A percentile compares a stretch with the other conserved stretches of the same genome.
These are phyloP conservation scores for Plasmodium billcollinsi DNA, from an alignment of 169 alveolate genomes.

Conservation along the genomic window DNA sequence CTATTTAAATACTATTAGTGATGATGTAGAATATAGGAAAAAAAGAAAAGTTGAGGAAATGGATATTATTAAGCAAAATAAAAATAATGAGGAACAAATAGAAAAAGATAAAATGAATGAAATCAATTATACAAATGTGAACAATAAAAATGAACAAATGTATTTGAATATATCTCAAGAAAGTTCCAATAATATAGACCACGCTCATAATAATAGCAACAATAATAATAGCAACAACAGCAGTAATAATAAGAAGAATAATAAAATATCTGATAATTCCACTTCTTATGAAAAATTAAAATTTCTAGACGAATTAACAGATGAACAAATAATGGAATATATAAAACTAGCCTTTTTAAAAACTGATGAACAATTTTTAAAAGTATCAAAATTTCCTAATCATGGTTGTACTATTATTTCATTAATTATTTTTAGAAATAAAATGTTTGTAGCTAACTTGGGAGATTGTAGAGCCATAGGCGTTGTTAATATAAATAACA, in stretches of 20 bases:
- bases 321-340: slow-evolving; percentile 60
- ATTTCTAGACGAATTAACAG: slow-evolving; percentile 50
- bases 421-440: slow-evolving; percentile 44
- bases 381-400: slow-evolving; percentile 51
- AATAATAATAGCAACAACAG: background rate
- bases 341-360: slow-evolving; percentile 60
- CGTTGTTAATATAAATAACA: slow-evolving; percentile 36
- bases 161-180: background rate
- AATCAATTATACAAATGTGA: background rate
- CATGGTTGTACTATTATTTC: slow-evolving; percentile 72
- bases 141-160: background rate
- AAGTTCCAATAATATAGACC: background rate
- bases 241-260: background rate
- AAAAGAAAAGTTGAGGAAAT: slow-evolving; percentile 3
- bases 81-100: background rate
- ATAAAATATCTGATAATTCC: background rate
- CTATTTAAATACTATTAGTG: background rate
- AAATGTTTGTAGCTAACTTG: slow-evolving; percentile 66
- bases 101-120: background rate
- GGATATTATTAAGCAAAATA: background rate
- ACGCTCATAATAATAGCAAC: background rate
- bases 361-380: slow-evolving; percentile 71
- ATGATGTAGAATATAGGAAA: background rate
- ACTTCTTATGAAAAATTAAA: slow-evolving; percentile 10
- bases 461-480: slow-evolving; percentile 78